Base-by-base conservation (phyloP, 2,329 filamentous ascomycete genomes). In the Monilinia polystroma region DNA sequence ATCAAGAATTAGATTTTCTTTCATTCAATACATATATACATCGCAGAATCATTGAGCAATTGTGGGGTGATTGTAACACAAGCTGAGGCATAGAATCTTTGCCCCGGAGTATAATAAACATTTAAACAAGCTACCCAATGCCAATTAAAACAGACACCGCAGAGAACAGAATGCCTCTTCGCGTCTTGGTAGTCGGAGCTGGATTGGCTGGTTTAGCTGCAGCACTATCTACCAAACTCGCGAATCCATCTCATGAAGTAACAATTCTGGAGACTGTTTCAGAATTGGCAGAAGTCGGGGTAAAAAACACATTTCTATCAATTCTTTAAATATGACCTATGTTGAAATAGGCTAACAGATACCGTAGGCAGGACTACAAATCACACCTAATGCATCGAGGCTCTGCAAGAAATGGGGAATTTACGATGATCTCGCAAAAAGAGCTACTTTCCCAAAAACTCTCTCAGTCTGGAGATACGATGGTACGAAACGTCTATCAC, bases 391-490 rank as follows among this genome's bases (percentile, higher is more conserved):
- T 49, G 71, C 71, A 62, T 74, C 73, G 1, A 70, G 72, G 3
- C 71, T 75, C 38, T 73, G 76, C 66, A 72, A 73, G 64, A 66
- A 67, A 4, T 76, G 74, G 73, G 72, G 71, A 8, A 71, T 76
- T 29, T 71, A 72, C 49, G 69, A 72, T 20, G n/a, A 23, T 29
- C 66, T 75, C 18, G 67, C 67, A 2, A 56, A 64, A 3, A 68
- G 64, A 52, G 72, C 83, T 7, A 72, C 74, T 3, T 72, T 70
- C 56, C 86, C 86, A 0, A 79, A 76, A 0, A 78, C 78, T 1
- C 75, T 87, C 0, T 78, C 80, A 2, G 81, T 88, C 7, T 81
- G 82, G 66, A 79, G 83, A 26, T 89, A 85, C 73, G 78, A 81
- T 6, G 82, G 84, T 4, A 74, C 74, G 1, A 73, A 74, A 59